Conservation (phyloP, 768 basidiomycete species). For the Suillus fuscotomentosus region DNA sequence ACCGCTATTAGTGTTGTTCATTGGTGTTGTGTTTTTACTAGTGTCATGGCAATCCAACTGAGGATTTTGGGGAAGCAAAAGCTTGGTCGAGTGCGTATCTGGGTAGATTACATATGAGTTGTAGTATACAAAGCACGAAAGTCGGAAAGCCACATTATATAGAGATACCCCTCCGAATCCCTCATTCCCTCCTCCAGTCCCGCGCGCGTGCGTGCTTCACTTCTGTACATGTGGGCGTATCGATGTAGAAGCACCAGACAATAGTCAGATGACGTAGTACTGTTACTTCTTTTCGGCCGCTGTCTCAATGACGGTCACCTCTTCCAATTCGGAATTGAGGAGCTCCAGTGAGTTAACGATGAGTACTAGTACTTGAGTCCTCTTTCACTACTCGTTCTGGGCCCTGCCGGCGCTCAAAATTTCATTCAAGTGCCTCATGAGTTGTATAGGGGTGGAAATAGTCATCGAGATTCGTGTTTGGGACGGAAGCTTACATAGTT, state of each 20-base stretch:
- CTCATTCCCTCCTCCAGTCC: background rate
- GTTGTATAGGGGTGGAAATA: too few relatives aligned
- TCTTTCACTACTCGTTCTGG: background rate
- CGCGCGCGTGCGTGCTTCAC: background rate
- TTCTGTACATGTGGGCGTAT: background rate
- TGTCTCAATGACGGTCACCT: background rate
- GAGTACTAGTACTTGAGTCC: too few relatives aligned
- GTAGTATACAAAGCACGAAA: background rate
- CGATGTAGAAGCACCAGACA: too few relatives aligned
- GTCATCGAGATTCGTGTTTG: too few relatives aligned
- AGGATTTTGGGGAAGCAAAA: background rate
- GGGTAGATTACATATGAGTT: background rate
- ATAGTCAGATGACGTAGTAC: too few relatives aligned
- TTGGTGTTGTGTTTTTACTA: constrained; percentile 20
- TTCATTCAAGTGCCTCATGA: too few relatives aligned
- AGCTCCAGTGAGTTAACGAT: background rate
- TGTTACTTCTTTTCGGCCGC: too few relatives aligned
- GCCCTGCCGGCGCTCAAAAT: background rate
- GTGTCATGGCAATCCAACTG: background rate
- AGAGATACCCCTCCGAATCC: background rate
- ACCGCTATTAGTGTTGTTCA: constrained; percentile 20
- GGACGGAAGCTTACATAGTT: too few relatives aligned
- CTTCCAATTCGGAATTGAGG: background rate
- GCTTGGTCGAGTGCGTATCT: background rate
- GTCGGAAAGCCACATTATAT: background rate